A percentile compares a stretch with the other conserved stretches of the same genome.
Conservation (phyloP, 805 yeast species). For the Starmerella floris region DNA sequence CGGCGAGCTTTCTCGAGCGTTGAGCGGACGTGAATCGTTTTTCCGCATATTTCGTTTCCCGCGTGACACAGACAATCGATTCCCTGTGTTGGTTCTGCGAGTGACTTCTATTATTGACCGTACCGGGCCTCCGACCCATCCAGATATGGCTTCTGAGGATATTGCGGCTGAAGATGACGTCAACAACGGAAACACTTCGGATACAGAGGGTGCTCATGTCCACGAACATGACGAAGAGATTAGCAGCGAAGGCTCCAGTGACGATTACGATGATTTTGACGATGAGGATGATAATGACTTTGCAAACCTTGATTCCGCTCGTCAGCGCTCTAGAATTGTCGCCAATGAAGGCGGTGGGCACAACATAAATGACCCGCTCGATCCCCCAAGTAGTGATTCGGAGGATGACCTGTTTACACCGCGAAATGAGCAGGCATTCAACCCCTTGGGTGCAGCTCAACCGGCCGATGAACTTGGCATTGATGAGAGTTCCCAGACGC, state of each 20-base stretch:
- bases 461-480: too few relatives aligned
- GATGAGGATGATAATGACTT: too few relatives aligned
- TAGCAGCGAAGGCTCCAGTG: too few relatives aligned
- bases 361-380: neutral
- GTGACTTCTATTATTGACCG: conserved; percentile 31
- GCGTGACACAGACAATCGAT: conserved; percentile 17
- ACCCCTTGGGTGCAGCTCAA: too few relatives aligned
- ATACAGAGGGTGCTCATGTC: neutral
- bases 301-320: too few relatives aligned
- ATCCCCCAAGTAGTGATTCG: neutral
- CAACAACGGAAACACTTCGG: neutral
- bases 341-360: neutral
- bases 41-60: conserved; percentile 22
- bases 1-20: conserved; percentile 10
- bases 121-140: neutral
- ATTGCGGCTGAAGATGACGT: neutral
- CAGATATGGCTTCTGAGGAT: neutral
- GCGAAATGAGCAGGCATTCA: too few relatives aligned
- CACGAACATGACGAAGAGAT: neutral
- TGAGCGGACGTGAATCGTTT: conserved; percentile 7
- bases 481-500: neutral
- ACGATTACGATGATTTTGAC: too few relatives aligned
- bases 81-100: conserved; percentile 40
- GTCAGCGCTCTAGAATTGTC: neutral
- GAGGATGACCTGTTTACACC: neutral